Base-by-base conservation (phyloP, 352 stramenopile species). In the Phytophthora capsici region DNA sequence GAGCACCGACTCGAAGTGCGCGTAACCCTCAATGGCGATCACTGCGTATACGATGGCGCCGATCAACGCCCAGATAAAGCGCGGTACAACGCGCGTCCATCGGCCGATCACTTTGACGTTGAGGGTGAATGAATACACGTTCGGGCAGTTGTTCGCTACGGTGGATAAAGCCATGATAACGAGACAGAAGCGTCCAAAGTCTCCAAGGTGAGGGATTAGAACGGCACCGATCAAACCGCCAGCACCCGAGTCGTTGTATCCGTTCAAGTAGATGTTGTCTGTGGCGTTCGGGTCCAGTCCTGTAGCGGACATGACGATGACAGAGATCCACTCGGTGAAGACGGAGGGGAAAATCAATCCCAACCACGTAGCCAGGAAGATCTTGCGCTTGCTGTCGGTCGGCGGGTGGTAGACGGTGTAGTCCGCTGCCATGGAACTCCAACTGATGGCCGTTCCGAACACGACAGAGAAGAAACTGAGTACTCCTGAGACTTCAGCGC, bases 71-170 rank as follows among this genome's bases (percentile, higher is more conserved):
- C 70, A 82, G 4, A 82, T 25, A 30, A 72, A 72, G 1, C 69
- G 66, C 9, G 69, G 66, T 13, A 82, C 62, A 1, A 69, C 43
- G 17, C 59, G 40, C 1, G 62, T 75, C 73, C 73, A 78, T 7
- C 43, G 46, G 17, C 70, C 70, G 36, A 82, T 66, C 10, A 82
- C 73, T 53, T 82, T 71, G n/a, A 82, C 53, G 30, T 69, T 82
- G 38, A 82, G 66, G 41, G 66, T 74, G 38, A 82, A 57, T 13
- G 73, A 82, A 54, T 82, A 82, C 10, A 82, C 63, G 50, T 82
- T 82, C 9, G 73, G 66, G 54, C 66, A 82, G 66, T 82, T 82
- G 70, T 77, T 79, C 5, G 73, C 70, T 25, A 79, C 67, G 14
- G 71, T 82, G 12, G 73, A 82, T 13, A 82, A 60, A 22, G 73